Percentiles rank a stretch among this genome's conserved stretches.
phyloP scores from a whole-genome alignment of 805 yeast species.

The Kodamaea laetipori region DNA sequence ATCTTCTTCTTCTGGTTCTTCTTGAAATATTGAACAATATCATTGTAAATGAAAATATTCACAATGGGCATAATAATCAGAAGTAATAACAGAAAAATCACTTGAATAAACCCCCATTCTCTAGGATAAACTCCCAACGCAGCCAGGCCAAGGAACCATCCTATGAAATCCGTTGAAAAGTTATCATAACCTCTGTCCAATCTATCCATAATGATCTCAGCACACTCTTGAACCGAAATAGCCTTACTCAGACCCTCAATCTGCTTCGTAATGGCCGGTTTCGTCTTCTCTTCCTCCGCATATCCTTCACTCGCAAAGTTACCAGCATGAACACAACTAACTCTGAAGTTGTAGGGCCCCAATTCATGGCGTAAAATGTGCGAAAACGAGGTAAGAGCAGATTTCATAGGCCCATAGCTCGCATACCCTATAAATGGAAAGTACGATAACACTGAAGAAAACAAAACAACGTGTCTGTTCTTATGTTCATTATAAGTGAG shows the following conservation, averaged over 20 bases:
- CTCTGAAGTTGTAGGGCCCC: conserved; percentile 62
- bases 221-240: conserved; percentile 66
- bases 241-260: conserved; percentile 87
- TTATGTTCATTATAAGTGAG: conserved; percentile 22
- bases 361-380: conserved; percentile 83
- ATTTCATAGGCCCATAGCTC: conserved; percentile 87
- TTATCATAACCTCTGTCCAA: conserved; percentile 69
- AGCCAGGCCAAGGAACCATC: conserved; percentile 74
- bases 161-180: conserved; percentile 79
- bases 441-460: conserved; percentile 77
- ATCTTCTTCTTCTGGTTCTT: conserved; percentile 17
- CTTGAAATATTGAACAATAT: conserved; percentile 53
- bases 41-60: conserved; percentile 50
- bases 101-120: conserved; percentile 51
- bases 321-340: conserved; percentile 83
- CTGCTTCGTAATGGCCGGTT: conserved; percentile 76
- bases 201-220: conserved; percentile 55
- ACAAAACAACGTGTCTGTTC: conserved; percentile 58
- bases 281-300: conserved; percentile 74
- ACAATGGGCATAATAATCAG: conserved; percentile 56
- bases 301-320: conserved; percentile 89
- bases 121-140: conserved; percentile 74
- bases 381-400: conserved; percentile 75
- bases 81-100: conserved; percentile 36
- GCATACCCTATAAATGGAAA: conserved; percentile 90